These are phyloP conservation scores for Ceratopteris richardii DNA, from an alignment of 75 land plant species.

Conservation along the genomic window DNA sequence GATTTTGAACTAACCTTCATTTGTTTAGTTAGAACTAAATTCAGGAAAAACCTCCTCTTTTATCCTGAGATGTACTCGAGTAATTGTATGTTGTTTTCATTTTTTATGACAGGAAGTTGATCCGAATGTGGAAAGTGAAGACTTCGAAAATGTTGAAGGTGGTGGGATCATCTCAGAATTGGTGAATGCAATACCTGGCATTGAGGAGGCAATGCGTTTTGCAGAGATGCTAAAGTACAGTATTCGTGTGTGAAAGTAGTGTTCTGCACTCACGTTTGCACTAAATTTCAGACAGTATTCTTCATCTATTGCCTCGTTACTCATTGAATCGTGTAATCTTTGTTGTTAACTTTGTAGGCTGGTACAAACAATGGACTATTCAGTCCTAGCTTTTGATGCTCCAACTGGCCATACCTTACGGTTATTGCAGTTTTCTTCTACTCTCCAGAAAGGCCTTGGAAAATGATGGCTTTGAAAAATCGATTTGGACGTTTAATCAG, in stretches of 20 bases:
- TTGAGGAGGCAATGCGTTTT: conserved; percentile 98
- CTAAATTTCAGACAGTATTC: too few relatives aligned
- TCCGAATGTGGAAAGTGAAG: conserved; percentile 82
- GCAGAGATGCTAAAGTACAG: conserved; percentile 94
- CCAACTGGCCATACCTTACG: conserved; percentile 98
- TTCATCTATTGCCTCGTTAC: too few relatives aligned
- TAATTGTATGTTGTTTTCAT: too few relatives aligned
- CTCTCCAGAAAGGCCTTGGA: conserved; percentile 82
- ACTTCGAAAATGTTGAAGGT: conserved; percentile 48
- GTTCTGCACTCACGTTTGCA: too few relatives aligned
- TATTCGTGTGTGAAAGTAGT: too few relatives aligned
- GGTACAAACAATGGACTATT: conserved; percentile 97
- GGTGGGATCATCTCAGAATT: conserved; percentile 71
- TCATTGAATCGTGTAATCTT: not conserved
- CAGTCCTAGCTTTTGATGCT: conserved; percentile 92
- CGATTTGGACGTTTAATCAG: conserved; percentile 80
- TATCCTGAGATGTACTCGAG: too few relatives aligned
- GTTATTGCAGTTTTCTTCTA: conserved; percentile 88
- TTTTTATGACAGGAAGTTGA: conserved; percentile 65
- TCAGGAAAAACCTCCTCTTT: too few relatives aligned
- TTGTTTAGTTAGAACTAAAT: too few relatives aligned
- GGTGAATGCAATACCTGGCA: conserved; percentile 94
- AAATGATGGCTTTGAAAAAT: conserved; percentile 80
- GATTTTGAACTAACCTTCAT: too few relatives aligned
- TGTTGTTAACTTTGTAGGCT: conserved; percentile 10